Base-by-base conservation (phyloP, 2,329 filamentous ascomycete species). In the Parastagonospora nodorum region DNA sequence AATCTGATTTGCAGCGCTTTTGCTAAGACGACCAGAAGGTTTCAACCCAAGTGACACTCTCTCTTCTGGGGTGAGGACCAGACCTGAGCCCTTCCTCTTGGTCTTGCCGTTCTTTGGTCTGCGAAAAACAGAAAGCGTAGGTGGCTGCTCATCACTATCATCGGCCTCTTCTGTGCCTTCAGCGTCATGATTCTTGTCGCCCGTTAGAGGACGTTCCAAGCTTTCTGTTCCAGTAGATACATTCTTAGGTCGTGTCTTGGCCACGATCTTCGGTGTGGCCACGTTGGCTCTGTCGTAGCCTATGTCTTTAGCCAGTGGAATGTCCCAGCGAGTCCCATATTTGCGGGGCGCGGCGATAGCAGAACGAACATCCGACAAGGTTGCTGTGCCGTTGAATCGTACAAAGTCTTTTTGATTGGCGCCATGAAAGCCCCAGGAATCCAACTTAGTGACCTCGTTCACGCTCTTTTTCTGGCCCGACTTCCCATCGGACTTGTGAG, bases 401-500 rank as follows among this genome's bases (percentile, higher is more conserved):
- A 64, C 42, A 33, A 71, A 64, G 8, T 66, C 55, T 33, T 57
- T 58, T 0, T 48, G 14, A 36, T 60, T 53, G 14, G 64, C 44
- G 9, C 48, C 12, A 7, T 43, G 54, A 16, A 74, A 73, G 1
- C 70, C 70, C 69, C 69, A 72, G 14, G 51, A n/a, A 46, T 72
- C 59, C 6, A 73, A 43, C 8, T 41, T 24, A 12, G 38, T 12
- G 10, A 39, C 29, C 27, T 41, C 33, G 7, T 40, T 8, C 2
- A n/a, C 16, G 30, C 37, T 32, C 19, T 64, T 57, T 9, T 62
- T 57, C 2, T 57, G 43, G 29, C 50, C 42, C 8, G 47, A 48
- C 28, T 36, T 43, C 64, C 16, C 19, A 28, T 35, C 14, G 5
- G 29, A 58, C 40, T 64, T 64, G 6, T 51, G 53, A 24, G 57